Base-by-base conservation (phyloP, 139 green algal genomes). In the Tetratostichococcus sp. region DNA sequence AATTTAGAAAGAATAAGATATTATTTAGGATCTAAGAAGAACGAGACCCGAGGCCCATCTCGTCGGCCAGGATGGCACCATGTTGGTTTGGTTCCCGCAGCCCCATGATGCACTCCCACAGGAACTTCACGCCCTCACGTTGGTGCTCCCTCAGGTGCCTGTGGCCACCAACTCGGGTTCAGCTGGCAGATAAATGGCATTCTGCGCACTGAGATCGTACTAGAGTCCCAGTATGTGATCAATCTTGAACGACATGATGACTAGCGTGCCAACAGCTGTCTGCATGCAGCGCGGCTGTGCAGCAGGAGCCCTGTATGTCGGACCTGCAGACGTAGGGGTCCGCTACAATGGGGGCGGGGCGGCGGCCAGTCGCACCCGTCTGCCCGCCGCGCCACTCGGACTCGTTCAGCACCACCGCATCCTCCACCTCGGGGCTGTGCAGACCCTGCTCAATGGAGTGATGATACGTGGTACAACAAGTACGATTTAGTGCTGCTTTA, bases 61-160 rank as follows among this genome's bases (percentile, higher is more conserved):
- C 87, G 70, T 97, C 89, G 1, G 92, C 91, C 65, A 96, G 82
- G 31, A 97, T 86, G 76, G 81, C 87, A 28, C 92, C 92, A 68
- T 35, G 67, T 30, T 72, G 71, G 30, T 65, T 71, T 21, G 59
- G 30, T 0, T 74, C 58, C 2, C 33, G 66, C 65, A 80, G 58
- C 23, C 86, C 77, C 79, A 83, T 85, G 8, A 83, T 75, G n/a
- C 75, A 77, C n/a, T 92, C 85, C 67, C 92, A 96, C 80, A 97
- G 65, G 80, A 96, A 96, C 1, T 77, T 67, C 22, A 97, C 83
- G 21, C 91, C 91, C 73, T 95, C 87, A 43, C 74, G 43, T 75
- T 89, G 86, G 69, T 94, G 89, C 2, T 80, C 81, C 30, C 89
- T 74, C 65, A 94, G 76, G 43, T 75, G 42, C 23, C 57, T 62